These are phyloP conservation scores for Pichia cabralensis DNA, from an alignment of 805 yeast species.

Conservation along the genomic window DNA sequence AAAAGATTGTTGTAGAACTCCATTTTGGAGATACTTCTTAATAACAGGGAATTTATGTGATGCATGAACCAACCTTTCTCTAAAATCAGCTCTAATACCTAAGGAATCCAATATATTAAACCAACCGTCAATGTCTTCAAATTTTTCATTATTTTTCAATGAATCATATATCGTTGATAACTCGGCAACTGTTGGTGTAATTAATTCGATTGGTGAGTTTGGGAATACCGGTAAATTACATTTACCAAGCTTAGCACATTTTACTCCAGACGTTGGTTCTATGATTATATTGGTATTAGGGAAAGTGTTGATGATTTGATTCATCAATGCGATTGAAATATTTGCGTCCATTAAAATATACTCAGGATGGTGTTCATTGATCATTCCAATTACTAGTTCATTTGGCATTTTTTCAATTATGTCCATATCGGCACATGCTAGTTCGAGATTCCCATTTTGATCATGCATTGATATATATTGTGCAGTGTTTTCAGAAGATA, in stretches of 20 bases:
- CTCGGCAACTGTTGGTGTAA: slow-evolving; percentile 66
- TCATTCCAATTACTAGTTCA: slow-evolving; percentile 31
- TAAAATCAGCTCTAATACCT: slow-evolving; percentile 35
- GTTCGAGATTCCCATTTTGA: slow-evolving; percentile 46
- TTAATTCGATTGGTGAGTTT: slow-evolving; percentile 31
- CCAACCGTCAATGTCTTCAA: slow-evolving; percentile 56
- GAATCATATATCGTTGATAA: slow-evolving; percentile 43
- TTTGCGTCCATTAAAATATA: slow-evolving; percentile 61
- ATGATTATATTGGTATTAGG: slow-evolving; percentile 32
- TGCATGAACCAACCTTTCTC: slow-evolving; percentile 34
- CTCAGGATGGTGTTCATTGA: slow-evolving; percentile 35
- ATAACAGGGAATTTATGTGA: slow-evolving; percentile 20
- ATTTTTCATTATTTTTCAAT: slow-evolving; percentile 31
- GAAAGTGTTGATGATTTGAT: slow-evolving; percentile 25
- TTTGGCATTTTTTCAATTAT: slow-evolving; percentile 43
- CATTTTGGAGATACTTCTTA: slow-evolving; percentile 27
- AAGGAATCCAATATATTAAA: slow-evolving; percentile 61
- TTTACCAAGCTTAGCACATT: slow-evolving; percentile 40
- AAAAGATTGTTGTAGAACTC: slow-evolving; percentile 55
- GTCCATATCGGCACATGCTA: slow-evolving; percentile 84
- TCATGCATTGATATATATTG: slow-evolving; percentile 68
- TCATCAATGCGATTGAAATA: slow-evolving; percentile 35
- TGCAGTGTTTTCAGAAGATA: slow-evolving; percentile 36
- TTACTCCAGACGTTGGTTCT: slow-evolving; percentile 73
- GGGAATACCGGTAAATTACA: slow-evolving; percentile 37